Percentiles rank a stretch among this genome's conserved stretches.
Conservation (phyloP, 169 alveolate species). For the Babesia divergens region DNA sequence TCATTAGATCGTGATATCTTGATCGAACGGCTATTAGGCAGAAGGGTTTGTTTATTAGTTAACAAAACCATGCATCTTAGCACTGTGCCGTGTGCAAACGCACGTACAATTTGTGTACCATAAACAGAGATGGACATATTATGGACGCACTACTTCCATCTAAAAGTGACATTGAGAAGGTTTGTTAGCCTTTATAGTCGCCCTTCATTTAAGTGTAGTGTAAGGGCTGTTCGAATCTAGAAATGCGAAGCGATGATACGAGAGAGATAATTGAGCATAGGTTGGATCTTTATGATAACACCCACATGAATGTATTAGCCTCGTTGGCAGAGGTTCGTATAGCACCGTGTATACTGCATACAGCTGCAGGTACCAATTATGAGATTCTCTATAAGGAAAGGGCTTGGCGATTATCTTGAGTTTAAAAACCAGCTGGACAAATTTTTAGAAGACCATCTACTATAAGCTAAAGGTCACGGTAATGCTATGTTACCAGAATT, state of each 20-base stretch:
- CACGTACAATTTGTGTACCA: conserved; percentile 15
- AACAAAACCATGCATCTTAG: neutral
- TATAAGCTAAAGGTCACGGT: neutral
- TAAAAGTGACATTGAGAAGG: conserved; percentile 23
- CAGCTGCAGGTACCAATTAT: conserved; percentile 17
- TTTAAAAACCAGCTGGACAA: neutral
- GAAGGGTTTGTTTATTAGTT: conserved; percentile 25
- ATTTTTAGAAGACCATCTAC: neutral
- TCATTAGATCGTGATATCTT: conserved; percentile 6
- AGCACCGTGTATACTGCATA: neutral
- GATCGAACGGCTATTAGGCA: conserved; percentile 25
- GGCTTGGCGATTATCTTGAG: neutral
- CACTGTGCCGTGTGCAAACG: conserved; percentile 24
- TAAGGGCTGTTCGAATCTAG: conserved; percentile 25
- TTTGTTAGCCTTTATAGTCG: neutral
- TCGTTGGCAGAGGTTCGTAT: conserved; percentile 19
- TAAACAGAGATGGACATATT: conserved; percentile 9
- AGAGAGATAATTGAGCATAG: conserved; percentile 8
- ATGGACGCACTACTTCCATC: conserved; percentile 45
- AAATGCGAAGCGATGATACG: conserved; percentile 33
- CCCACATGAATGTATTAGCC: neutral
- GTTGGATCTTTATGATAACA: conserved; percentile 1
- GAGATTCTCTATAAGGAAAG: conserved; percentile 31
- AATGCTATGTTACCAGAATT: neutral
- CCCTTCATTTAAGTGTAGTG: conserved; percentile 16